These are phyloP conservation scores for Oenanthe javanica DNA, from an alignment of 140 eudicot species.

Conservation along the genomic window DNA sequence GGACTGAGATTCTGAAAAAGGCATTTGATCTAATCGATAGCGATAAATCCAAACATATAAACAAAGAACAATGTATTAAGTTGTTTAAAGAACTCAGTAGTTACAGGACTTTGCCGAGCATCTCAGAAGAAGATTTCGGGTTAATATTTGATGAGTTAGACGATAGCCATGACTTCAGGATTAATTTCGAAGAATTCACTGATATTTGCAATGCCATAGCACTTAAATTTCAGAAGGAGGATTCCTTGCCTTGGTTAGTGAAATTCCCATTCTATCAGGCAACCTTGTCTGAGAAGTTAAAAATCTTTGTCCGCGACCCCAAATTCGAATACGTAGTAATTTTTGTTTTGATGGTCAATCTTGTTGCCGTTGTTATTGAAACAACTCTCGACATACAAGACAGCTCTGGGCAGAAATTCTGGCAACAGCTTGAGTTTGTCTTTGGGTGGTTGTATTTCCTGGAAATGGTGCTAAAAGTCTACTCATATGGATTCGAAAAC, in stretches of 20 bases:
- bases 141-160: constrained; percentile 69
- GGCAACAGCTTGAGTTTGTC: constrained; percentile 88
- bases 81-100: constrained; percentile 82
- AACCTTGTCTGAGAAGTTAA: constrained; percentile 46
- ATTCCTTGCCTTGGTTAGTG: constrained; percentile 52
- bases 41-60: constrained; percentile 39
- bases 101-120: constrained; percentile 92
- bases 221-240: constrained; percentile 81
- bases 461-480: constrained; percentile 84
- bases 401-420: constrained; percentile 68
- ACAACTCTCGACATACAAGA: constrained; percentile 93
- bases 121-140: constrained; percentile 82
- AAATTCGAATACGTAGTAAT: constrained; percentile 59
- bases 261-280: constrained; percentile 58
- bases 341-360: constrained; percentile 57
- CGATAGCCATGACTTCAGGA: constrained; percentile 78
- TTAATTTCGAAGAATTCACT: constrained; percentile 68
- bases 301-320: constrained; percentile 52
- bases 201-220: constrained; percentile 97
- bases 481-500: constrained; percentile 78
- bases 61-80: constrained; percentile 62
- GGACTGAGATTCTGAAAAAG: constrained; percentile 63
- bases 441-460: constrained; percentile 95
- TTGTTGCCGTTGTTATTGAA: constrained; percentile 74
- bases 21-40: constrained; percentile 66